Evolutionary conservation across 2,329 filamentous ascomycete genomes (phyloP).

Genomic region (Alternaria hordeiaustralica): DNA sequence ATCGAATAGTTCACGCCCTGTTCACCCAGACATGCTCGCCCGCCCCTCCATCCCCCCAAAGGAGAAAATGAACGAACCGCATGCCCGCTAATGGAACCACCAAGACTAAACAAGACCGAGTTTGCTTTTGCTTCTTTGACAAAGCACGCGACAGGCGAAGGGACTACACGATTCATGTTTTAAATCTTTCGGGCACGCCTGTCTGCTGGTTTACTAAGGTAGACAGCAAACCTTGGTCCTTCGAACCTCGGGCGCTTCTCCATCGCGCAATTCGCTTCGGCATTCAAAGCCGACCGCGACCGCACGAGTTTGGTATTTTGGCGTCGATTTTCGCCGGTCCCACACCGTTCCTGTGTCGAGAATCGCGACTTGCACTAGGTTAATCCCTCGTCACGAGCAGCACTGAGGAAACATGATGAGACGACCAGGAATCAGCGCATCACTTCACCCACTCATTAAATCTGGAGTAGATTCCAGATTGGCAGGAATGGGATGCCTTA

Average conservation of each 20-base stretch:
- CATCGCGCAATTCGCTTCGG: neutral
- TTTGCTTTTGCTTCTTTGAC: neutral
- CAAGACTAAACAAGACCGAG: neutral
- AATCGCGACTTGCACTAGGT: neutral
- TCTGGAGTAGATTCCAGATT: neutral
- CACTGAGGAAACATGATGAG: neutral
- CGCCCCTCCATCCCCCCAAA: neutral
- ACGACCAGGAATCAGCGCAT: neutral
- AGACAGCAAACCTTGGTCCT: neutral
- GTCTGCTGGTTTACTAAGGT: neutral
- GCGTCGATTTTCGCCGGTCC: neutral
- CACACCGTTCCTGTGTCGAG: neutral
- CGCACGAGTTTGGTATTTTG: neutral
- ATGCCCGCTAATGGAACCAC: neutral
- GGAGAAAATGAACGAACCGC: neutral
- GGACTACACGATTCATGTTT: neutral
- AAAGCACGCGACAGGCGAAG: neutral
- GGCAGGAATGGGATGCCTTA: neutral
- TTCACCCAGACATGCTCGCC: slow-evolving; percentile 9
- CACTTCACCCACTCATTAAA: neutral
- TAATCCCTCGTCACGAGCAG: neutral
- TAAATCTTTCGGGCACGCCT: neutral
- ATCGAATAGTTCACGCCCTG: slow-evolving; percentile 14
- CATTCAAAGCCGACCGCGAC: neutral
- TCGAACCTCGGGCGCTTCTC: neutral